Percentiles rank a stretch among this genome's conserved stretches.
phyloP scores from a whole-genome alignment of 352 stramenopile species.

The Globisporangium camurandrum region DNA sequence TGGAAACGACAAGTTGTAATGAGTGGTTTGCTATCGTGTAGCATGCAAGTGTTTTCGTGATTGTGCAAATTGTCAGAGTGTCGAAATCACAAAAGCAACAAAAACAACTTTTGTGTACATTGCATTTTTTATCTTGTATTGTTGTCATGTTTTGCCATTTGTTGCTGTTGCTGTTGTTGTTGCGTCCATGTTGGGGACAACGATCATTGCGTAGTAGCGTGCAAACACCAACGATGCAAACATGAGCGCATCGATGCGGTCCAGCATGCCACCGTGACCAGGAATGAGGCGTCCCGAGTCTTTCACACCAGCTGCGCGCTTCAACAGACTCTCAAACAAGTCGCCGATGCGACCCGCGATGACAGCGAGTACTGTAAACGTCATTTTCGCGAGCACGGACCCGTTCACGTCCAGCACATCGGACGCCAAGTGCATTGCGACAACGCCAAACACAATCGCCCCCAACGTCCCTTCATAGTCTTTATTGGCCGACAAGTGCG shows the following conservation, averaged over 20 bases:
- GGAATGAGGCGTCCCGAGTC: slow-evolving; percentile 94
- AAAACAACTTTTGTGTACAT: too few relatives aligned
- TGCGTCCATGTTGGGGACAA: slow-evolving; percentile 8
- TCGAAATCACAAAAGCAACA: too few relatives aligned
- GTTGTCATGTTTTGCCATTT: too few relatives aligned
- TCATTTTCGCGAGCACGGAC: slow-evolving; percentile 62
- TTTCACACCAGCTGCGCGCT: slow-evolving; percentile 92
- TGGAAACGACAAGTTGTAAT: too few relatives aligned
- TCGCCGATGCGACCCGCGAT: slow-evolving; percentile 92
- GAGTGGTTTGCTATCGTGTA: too few relatives aligned
- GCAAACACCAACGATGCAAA: slow-evolving; percentile 76
- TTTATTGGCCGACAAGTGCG: slow-evolving; percentile 92
- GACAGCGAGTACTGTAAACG: slow-evolving; percentile 87
- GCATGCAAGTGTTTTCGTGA: too few relatives aligned
- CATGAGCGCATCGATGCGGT: slow-evolving; percentile 94
- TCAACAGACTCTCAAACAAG: slow-evolving; percentile 94
- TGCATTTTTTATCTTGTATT: too few relatives aligned
- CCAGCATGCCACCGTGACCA: slow-evolving; percentile 93
- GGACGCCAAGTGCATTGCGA: slow-evolving; percentile 79
- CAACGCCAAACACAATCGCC: slow-evolving; percentile 74
- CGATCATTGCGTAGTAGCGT: slow-evolving; percentile 47
- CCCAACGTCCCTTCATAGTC: slow-evolving; percentile 92
- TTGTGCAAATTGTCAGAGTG: too few relatives aligned
- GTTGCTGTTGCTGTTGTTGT: too few relatives aligned
- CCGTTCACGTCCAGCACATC: slow-evolving; percentile 71